Conservation (phyloP, 2,329 filamentous ascomycete species). For the Fusarium tricinctum region DNA sequence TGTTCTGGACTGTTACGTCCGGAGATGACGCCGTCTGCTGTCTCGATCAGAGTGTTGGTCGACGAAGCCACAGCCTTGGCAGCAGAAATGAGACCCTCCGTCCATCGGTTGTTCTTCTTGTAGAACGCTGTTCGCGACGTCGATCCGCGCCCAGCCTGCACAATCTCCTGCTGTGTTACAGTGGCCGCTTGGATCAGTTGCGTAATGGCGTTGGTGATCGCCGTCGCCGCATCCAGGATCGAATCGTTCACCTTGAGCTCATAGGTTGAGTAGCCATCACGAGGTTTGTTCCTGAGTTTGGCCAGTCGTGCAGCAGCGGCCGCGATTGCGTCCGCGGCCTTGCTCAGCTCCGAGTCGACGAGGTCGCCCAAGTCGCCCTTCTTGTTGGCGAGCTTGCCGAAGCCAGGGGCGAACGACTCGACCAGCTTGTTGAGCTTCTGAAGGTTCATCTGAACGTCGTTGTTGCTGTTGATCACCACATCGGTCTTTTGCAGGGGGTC, state of each 20-base stretch:
- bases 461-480: slow-evolving; percentile 96
- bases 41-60: slow-evolving; percentile 97
- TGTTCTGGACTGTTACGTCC: slow-evolving; percentile 95
- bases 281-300: slow-evolving; percentile 96
- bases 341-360: slow-evolving; percentile 90
- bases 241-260: slow-evolving; percentile 96
- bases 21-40: slow-evolving; percentile 93
- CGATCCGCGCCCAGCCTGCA: slow-evolving; percentile 89
- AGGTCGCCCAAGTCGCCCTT: slow-evolving; percentile 92
- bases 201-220: slow-evolving; percentile 93
- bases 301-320: slow-evolving; percentile 89
- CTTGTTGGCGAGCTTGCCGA: slow-evolving; percentile 81
- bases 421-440: slow-evolving; percentile 95
- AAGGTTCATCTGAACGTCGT: slow-evolving; percentile 93
- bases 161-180: slow-evolving; percentile 94
- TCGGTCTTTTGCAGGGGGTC: slow-evolving; percentile 94
- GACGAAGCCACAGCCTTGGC: slow-evolving; percentile 95
- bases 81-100: slow-evolving; percentile 95
- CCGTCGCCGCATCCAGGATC: slow-evolving; percentile 91
- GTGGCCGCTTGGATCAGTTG: slow-evolving; percentile 96
- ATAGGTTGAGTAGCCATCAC: slow-evolving; percentile 94
- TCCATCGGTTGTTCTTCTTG: slow-evolving; percentile 99
- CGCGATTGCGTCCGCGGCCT: slow-evolving; percentile 95
- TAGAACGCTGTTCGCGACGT: slow-evolving; percentile 95
- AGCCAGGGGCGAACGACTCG: slow-evolving; percentile 90